phyloP scores from a whole-genome alignment of 306 rosid species.

The Glycine tomentella region DNA sequence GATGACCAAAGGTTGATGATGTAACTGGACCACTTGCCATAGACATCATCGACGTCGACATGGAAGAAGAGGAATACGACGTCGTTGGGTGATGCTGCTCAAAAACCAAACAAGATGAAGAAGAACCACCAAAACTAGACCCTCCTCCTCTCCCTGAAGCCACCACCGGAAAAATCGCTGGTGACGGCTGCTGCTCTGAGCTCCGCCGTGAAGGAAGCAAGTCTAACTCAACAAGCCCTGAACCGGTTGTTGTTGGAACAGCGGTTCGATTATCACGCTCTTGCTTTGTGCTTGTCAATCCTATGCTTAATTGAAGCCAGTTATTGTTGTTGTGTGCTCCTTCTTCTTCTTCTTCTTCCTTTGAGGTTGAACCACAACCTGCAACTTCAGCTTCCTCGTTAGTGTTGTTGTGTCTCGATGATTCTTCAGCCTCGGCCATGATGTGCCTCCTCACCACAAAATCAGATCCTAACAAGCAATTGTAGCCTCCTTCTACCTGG shows the following conservation, averaged over 20 bases:
- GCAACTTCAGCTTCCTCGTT: conserved; percentile 22
- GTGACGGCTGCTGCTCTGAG: conserved; percentile 26
- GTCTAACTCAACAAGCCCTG: conserved; percentile 71
- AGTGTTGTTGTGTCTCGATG: conserved; percentile 41
- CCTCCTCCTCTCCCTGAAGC: conserved; percentile 8
- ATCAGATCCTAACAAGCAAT: conserved; percentile 68
- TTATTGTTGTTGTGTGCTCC: conserved; percentile 10
- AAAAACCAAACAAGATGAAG: conserved; percentile 44
- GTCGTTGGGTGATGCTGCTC: conserved; percentile 47
- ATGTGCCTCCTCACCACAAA: conserved; percentile 53
- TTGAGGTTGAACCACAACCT: conserved; percentile 48
- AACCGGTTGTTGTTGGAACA: conserved; percentile 15
- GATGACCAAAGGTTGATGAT: conserved; percentile 42
- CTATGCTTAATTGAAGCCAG: conserved; percentile 92
- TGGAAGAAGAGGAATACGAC: conserved; percentile 6
- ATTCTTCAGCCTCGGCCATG: conserved; percentile 71
- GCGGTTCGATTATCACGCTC: conserved; percentile 1
- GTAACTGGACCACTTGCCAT: conserved; percentile 47
- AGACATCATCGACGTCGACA: conserved; percentile 5
- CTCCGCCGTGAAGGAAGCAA: conserved; percentile 54
- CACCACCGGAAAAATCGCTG: conserved; percentile 9
- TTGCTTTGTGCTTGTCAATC: conserved; percentile 40
- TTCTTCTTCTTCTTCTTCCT: conserved; percentile 44
- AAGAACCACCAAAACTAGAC: not conserved
- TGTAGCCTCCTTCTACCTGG: conserved; percentile 49